Evolutionary conservation across 1,284 basidiomycete species (phyloP).

Genomic region (Cryptococcus wingfieldii): DNA sequence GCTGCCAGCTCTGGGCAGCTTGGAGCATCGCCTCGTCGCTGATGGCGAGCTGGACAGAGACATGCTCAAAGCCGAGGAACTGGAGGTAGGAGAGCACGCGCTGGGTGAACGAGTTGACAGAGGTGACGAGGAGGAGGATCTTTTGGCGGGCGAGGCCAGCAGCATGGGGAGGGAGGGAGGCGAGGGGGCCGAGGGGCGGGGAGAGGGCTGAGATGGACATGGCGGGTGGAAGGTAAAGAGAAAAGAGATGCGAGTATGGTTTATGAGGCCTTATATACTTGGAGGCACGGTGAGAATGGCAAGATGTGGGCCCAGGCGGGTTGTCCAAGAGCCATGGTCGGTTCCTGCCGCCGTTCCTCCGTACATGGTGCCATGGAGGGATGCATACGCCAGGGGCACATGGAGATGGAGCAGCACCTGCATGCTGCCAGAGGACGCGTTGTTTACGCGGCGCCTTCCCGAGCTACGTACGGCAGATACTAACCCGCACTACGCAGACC

Average conservation of each 20-base stretch:
- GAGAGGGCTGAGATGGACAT: background rate
- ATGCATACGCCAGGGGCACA: too few species aligned
- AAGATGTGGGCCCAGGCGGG: too few species aligned
- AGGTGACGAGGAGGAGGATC: conserved; percentile 50
- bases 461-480: background rate
- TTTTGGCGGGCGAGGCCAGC: conserved; percentile 20
- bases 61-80: conserved; percentile 42
- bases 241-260: background rate
- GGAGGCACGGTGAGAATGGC: too few species aligned
- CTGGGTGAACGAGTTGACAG: conserved; percentile 51
- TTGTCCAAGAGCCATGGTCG: too few species aligned
- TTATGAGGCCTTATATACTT: too few species aligned
- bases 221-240: background rate
- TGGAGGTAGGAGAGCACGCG: conserved; percentile 44
- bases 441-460: too few species aligned
- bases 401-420: too few species aligned
- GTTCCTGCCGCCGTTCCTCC: too few species aligned
- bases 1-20: conserved; percentile 43
- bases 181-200: conserved; percentile 9
- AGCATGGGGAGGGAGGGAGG: conserved; percentile 16
- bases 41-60: conserved; percentile 48
- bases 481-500: too few species aligned
- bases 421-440: too few species aligned
- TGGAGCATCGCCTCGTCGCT: conserved; percentile 47
- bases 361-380: too few species aligned